phyloP scores from a whole-genome alignment of 495 filamentous ascomycete species.

The Aspergillus taichungensis region DNA sequence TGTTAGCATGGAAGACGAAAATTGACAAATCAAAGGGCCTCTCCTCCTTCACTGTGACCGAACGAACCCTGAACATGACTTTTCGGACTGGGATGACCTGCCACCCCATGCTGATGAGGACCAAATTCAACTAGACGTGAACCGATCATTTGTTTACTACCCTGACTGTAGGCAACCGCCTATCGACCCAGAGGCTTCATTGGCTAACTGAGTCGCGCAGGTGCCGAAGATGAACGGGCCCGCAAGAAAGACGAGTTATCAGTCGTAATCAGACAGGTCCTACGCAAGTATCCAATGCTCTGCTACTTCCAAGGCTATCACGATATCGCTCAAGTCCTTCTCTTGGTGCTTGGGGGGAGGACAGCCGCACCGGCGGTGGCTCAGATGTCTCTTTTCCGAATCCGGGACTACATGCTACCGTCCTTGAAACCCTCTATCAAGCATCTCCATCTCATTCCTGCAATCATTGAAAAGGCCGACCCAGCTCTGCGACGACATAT shows the following conservation, averaged over 20 bases:
- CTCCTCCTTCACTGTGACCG: conserved; percentile 57
- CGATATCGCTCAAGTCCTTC: conserved; percentile 94
- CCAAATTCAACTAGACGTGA: conserved; percentile 84
- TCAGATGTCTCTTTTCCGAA: conserved; percentile 76
- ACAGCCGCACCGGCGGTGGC: conserved; percentile 50
- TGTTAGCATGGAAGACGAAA: conserved; percentile 1
- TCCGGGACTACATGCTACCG: conserved; percentile 96
- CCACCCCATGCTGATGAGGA: conserved; percentile 72
- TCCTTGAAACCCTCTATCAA: conserved; percentile 69
- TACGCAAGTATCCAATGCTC: conserved; percentile 75
- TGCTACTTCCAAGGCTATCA: conserved; percentile 98
- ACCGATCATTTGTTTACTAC: conserved; percentile 96
- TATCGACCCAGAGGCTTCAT: neutral
- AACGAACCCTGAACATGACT: conserved; percentile 10
- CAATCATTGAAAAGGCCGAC: conserved; percentile 64
- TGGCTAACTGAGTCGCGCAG: conserved; percentile 9
- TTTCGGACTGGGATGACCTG: conserved; percentile 43
- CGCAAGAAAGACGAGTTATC: conserved; percentile 63
- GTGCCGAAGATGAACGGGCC: conserved; percentile 49
- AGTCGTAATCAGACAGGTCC: conserved; percentile 61
- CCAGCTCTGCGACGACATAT: conserved; percentile 61
- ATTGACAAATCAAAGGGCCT: conserved; percentile 51
- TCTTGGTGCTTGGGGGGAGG: conserved; percentile 66
- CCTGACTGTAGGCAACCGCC: conserved; percentile 53
- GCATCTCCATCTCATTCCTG: conserved; percentile 76